Conservation (phyloP, 1,284 basidiomycete species). For the Ustilago sp. region DNA sequence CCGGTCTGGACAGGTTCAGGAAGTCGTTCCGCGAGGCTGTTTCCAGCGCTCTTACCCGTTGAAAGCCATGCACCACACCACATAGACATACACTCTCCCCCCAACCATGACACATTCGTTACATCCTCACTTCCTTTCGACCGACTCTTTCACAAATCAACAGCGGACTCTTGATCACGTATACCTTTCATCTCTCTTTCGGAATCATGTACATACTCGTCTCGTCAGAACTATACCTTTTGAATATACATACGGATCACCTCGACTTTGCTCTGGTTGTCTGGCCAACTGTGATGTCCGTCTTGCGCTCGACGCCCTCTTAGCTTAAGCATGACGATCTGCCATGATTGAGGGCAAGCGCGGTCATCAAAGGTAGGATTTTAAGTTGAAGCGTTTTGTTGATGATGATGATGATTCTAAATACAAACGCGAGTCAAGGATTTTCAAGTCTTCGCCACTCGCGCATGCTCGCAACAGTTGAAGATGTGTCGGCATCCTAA, state of each 20-base stretch:
- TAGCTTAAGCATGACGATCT: too few species aligned
- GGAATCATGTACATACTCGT: background rate
- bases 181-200: background rate
- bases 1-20: constrained; percentile 51
- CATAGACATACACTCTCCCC: background rate
- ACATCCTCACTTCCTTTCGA: background rate
- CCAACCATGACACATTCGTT: background rate
- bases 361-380: too few species aligned
- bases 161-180: constrained; percentile 2
- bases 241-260: constrained; percentile 1
- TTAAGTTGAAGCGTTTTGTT: too few species aligned
- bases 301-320: too few species aligned
- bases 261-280: background rate
- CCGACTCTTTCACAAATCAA: background rate
- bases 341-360: too few species aligned
- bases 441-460: too few species aligned
- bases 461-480: too few species aligned
- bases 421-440: too few species aligned
- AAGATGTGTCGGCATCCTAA: too few species aligned
- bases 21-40: constrained; percentile 62
- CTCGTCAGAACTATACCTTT: background rate
- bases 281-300: too few species aligned
- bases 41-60: constrained; percentile 49
- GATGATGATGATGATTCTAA: too few species aligned
- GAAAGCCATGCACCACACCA: background rate